Evolutionary conservation across 495 filamentous ascomycete species (phyloP).

Genomic region (Penicillium verhagenii): DNA sequence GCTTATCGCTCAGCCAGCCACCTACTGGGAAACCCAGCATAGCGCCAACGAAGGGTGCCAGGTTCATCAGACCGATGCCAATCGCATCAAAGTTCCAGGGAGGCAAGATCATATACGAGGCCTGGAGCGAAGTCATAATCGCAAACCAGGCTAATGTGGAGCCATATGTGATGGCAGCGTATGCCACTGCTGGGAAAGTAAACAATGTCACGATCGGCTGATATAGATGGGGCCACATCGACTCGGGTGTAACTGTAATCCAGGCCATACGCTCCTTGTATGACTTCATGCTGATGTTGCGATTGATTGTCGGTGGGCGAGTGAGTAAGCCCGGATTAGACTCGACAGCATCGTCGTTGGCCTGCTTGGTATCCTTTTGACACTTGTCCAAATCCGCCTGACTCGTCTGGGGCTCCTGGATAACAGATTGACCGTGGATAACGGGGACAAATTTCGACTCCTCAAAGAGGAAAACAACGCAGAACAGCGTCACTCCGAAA

Average conservation of each 20-base stretch:
- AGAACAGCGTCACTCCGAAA: conserved; percentile 36
- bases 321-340: not conserved
- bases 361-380: not conserved
- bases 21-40: conserved; percentile 33
- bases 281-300: conserved; percentile 16
- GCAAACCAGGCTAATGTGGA: conserved; percentile 31
- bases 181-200: conserved; percentile 35
- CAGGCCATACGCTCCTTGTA: conserved; percentile 28
- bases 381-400: not conserved
- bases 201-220: conserved; percentile 24
- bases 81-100: conserved; percentile 42
- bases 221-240: conserved; percentile 25
- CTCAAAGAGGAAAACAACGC: conserved; percentile 41
- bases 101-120: conserved; percentile 28
- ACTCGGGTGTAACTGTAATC: conserved; percentile 23
- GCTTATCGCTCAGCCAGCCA: conserved; percentile 37
- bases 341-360: not conserved
- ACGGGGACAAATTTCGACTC: conserved; percentile 39
- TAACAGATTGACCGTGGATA: conserved; percentile 7
- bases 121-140: conserved; percentile 31
- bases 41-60: conserved; percentile 39
- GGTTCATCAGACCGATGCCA: conserved; percentile 37
- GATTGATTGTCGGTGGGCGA: not conserved
- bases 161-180: conserved; percentile 36
- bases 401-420: not conserved